Conservation (phyloP, 2,329 filamentous ascomycete species). For the Diaporthe sp. region DNA sequence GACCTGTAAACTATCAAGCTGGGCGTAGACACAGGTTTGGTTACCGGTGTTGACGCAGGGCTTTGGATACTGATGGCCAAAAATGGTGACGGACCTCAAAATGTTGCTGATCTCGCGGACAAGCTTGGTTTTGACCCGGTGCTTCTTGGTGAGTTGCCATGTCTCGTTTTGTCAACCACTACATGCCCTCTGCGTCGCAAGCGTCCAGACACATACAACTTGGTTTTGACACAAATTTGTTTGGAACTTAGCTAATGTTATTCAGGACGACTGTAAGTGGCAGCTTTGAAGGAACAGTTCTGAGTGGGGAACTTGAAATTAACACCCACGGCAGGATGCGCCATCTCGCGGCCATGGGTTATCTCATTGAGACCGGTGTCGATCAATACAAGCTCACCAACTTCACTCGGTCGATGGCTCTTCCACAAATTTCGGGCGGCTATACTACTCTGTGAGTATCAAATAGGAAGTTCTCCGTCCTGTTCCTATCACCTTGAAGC, state of each 20-base stretch:
- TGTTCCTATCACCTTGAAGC: not conserved
- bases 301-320: not conserved
- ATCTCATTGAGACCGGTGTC: constrained; percentile 50
- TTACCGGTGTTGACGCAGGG: constrained; percentile 50
- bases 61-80: constrained; percentile 51
- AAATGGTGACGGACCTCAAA: constrained; percentile 48
- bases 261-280: not conserved
- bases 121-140: constrained; percentile 45
- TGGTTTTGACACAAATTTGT: not conserved
- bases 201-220: not conserved
- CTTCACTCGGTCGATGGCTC: constrained; percentile 51
- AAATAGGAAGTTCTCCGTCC: too few relatives aligned
- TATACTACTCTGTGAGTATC: constrained; percentile 42
- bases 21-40: not conserved
- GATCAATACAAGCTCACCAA: constrained; percentile 55
- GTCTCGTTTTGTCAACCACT: not conserved
- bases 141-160: constrained; percentile 44
- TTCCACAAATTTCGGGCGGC: constrained; percentile 50
- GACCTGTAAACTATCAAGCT: not conserved
- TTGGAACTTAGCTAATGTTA: not conserved
- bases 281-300: not conserved
- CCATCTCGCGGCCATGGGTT: constrained; percentile 55
- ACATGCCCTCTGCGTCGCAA: not conserved
- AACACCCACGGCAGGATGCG: constrained; percentile 45
- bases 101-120: constrained; percentile 48